Conservation (phyloP, 768 basidiomycete species). For the Suillus alpinus region DNA sequence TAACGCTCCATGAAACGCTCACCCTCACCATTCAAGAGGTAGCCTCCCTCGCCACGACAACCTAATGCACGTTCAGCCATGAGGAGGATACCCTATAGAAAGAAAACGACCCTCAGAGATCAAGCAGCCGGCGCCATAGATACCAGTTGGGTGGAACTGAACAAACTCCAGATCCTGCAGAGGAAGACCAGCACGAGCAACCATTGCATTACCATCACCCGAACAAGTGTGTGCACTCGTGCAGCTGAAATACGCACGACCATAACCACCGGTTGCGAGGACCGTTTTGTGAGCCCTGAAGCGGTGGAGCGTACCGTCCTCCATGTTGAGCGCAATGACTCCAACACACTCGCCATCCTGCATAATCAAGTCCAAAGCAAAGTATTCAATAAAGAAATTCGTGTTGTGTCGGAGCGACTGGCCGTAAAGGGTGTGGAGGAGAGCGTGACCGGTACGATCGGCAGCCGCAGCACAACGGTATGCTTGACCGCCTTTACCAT, state of each 20-base stretch:
- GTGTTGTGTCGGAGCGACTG: slow-evolving; percentile 99
- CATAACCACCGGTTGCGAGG: slow-evolving; percentile 96
- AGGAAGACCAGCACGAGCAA: slow-evolving; percentile 91
- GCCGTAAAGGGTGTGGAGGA: slow-evolving; percentile 98
- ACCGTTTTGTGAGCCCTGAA: slow-evolving; percentile 99
- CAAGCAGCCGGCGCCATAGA: slow-evolving; percentile 98
- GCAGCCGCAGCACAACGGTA: slow-evolving; percentile 99
- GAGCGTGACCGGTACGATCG: slow-evolving; percentile 97
- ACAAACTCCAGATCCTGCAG: slow-evolving; percentile 98
- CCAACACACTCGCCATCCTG: slow-evolving; percentile 98
- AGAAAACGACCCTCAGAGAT: slow-evolving; percentile 84
- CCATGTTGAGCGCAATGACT: slow-evolving; percentile 99
- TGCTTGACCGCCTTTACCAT: slow-evolving; percentile 97
- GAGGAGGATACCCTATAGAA: slow-evolving; percentile 1
- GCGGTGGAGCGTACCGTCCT: slow-evolving; percentile 97
- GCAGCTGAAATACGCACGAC: slow-evolving; percentile 97
- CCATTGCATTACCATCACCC: slow-evolving; percentile 99
- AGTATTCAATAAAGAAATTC: slow-evolving; percentile 99
- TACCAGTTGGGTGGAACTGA: slow-evolving; percentile 99
- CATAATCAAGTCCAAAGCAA: slow-evolving; percentile 98
- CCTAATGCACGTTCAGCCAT: slow-evolving; percentile 43
- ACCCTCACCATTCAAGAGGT: slow-evolving; percentile 96
- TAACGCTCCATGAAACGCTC: slow-evolving; percentile 99
- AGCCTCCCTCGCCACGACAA: slow-evolving; percentile 98
- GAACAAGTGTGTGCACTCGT: slow-evolving; percentile 99